Conservation (phyloP, 2,329 filamentous ascomycete genomes). For the Coniochaeta pulveracea region DNA sequence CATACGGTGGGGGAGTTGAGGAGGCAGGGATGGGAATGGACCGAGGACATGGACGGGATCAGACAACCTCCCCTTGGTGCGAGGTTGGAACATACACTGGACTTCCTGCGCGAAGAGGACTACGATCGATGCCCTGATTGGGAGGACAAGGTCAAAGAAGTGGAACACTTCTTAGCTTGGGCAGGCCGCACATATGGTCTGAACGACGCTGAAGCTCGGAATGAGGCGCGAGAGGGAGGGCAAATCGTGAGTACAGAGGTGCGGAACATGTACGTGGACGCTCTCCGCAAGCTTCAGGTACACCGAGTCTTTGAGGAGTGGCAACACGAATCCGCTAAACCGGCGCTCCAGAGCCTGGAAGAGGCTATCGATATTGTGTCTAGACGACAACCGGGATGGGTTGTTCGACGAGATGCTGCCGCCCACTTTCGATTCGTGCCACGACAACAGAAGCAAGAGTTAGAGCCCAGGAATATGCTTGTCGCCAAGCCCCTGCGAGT, state of each 20-base stretch:
- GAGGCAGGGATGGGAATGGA: slow-evolving; percentile 13
- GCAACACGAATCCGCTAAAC: too few species aligned
- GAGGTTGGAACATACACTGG: slow-evolving; percentile 20
- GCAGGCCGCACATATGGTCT: too few species aligned
- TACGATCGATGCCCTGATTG: slow-evolving; percentile 28
- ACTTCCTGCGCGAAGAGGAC: slow-evolving; percentile 39
- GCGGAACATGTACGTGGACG: slow-evolving; percentile 16
- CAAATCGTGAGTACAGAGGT: slow-evolving; percentile 13
- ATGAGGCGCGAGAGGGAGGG: slow-evolving; percentile 13
- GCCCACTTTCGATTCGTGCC: too few species aligned
- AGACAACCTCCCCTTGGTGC: slow-evolving; percentile 19
- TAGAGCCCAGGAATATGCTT: too few species aligned
- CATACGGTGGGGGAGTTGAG: slow-evolving; percentile 4
- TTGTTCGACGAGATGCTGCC: too few species aligned
- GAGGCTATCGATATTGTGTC: too few species aligned
- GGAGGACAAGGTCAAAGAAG: slow-evolving; percentile 21
- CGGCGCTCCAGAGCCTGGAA: too few species aligned
- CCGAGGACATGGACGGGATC: slow-evolving; percentile 6
- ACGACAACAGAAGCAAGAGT: too few species aligned
- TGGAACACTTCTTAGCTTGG: slow-evolving; percentile 26
- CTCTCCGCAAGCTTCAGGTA: slow-evolving; percentile 19
- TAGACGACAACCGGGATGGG: too few species aligned
- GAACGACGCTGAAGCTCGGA: too few species aligned
- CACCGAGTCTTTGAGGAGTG: slow-evolving; percentile 23
- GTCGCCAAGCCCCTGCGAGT: too few species aligned